Percentiles rank a stretch among this genome's conserved stretches.
Evolutionary conservation across 495 filamentous ascomycete species (phyloP).

Genomic region (Hypoxylon rickii): DNA sequence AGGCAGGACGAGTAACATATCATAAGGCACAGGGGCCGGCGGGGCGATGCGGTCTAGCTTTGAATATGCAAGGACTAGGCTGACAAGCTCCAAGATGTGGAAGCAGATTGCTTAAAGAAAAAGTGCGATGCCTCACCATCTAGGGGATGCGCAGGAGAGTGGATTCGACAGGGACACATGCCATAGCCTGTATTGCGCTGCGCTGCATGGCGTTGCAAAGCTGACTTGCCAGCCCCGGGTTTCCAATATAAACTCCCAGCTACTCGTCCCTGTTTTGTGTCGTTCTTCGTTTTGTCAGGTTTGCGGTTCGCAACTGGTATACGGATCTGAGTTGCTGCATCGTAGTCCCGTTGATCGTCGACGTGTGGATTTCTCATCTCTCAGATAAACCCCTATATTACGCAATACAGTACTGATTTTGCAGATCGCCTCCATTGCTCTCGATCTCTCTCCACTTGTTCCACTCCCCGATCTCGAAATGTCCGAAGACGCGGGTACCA

Average conservation of each 20-base stretch:
- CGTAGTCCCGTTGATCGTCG: slow-evolving; percentile 2
- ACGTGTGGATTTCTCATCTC: not conserved
- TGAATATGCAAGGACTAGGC: not conserved
- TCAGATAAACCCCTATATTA: slow-evolving; percentile 5
- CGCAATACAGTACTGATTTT: slow-evolving; percentile 4
- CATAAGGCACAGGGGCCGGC: slow-evolving; percentile 2
- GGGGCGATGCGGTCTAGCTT: not conserved
- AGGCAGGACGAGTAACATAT: slow-evolving; percentile 1
- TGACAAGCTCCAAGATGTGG: not conserved
- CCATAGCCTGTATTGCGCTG: too few relatives aligned
- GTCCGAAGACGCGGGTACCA: slow-evolving; percentile 36
- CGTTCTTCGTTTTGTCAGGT: slow-evolving; percentile 16
- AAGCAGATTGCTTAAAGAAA: not conserved
- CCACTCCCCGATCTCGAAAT: slow-evolving; percentile 24
- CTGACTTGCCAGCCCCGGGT: not conserved
- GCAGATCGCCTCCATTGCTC: slow-evolving; percentile 17
- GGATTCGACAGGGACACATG: too few relatives aligned
- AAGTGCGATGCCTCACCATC: not conserved
- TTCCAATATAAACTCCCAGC: not conserved
- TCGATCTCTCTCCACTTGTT: slow-evolving; percentile 8
- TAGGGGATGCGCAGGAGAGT: not conserved
- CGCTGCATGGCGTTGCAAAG: too few relatives aligned
- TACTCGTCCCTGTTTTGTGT: not conserved
- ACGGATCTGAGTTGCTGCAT: not conserved
- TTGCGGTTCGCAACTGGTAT: slow-evolving; percentile 9